Percentiles rank a stretch among this genome's conserved stretches.
phyloP scores from a whole-genome alignment of 306 rosid species.

The Alnus glutinosa region DNA sequence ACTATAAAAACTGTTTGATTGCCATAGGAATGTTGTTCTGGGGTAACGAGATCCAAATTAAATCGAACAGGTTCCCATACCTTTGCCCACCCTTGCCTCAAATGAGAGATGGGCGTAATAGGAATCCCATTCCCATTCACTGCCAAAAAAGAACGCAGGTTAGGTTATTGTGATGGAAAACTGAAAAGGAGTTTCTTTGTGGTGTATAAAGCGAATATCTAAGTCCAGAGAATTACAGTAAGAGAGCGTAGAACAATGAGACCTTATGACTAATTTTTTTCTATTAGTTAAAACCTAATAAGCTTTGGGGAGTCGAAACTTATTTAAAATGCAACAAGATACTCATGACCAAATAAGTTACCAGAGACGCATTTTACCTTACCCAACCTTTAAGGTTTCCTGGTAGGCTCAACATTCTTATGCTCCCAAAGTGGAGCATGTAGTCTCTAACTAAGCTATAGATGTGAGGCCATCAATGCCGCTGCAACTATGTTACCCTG shows the following conservation, averaged over 20 bases:
- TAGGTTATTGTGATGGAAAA: background rate
- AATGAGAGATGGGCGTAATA: background rate
- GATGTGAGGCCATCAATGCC: background rate
- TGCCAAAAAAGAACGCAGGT: background rate
- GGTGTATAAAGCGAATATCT: background rate
- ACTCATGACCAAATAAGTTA: background rate
- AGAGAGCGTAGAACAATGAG: background rate
- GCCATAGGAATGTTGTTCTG: background rate
- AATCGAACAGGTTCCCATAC: background rate
- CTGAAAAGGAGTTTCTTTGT: background rate
- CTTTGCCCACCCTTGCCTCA: background rate
- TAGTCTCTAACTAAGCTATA: background rate
- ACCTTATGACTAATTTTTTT: background rate
- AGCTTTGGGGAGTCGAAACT: background rate
- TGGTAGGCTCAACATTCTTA: background rate
- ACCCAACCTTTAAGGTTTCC: background rate
- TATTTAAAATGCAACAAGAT: background rate
- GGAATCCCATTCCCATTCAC: background rate
- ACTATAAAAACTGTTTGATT: background rate
- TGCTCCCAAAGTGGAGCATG: background rate
- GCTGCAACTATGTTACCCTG: background rate
- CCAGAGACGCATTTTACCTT: background rate
- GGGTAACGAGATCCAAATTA: background rate
- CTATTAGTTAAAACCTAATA: background rate
- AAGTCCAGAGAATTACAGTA: background rate